These are phyloP conservation scores for Lolium perenne DNA, from an alignment of 176 grass and related monocot genomes.

Conservation along the genomic window DNA sequence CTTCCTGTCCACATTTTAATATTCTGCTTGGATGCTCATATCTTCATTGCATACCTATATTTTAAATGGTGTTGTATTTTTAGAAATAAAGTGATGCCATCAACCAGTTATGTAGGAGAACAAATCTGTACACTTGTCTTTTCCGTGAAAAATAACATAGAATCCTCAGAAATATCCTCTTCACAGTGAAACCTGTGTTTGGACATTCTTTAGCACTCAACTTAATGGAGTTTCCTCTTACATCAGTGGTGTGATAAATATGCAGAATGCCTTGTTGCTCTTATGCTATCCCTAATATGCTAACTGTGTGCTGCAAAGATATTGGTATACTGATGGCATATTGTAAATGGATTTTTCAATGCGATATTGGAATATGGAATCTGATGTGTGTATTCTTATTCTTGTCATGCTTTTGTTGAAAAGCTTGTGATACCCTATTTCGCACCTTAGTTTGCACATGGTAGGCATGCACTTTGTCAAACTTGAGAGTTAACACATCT, in stretches of 20 bases:
- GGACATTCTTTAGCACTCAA: neutral
- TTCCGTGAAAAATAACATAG: conserved; percentile 3
- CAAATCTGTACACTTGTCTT: neutral
- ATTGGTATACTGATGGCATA: conserved; percentile 21
- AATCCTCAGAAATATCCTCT: neutral
- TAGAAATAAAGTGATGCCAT: neutral
- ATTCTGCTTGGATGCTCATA: neutral
- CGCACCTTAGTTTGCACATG: conserved; percentile 1
- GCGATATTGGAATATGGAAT: neutral
- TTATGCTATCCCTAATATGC: neutral
- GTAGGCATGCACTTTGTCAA: neutral
- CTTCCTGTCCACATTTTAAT: conserved; percentile 2
- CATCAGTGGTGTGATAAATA: neutral
- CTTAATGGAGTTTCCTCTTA: conserved; percentile 6
- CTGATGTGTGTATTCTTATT: conserved; percentile 22
- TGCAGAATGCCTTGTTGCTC: neutral
- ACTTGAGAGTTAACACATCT: neutral
- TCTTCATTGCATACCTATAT: neutral
- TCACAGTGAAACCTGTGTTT: neutral
- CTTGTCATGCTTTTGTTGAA: neutral
- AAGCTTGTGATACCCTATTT: conserved; percentile 6
- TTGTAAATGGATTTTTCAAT: conserved; percentile 1
- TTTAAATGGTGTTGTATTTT: neutral
- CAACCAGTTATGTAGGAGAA: neutral
- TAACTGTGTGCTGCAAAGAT: neutral